These are phyloP conservation scores for Dalbergia cochinchinensis DNA, from an alignment of 306 rosid species.

Conservation along the genomic window DNA sequence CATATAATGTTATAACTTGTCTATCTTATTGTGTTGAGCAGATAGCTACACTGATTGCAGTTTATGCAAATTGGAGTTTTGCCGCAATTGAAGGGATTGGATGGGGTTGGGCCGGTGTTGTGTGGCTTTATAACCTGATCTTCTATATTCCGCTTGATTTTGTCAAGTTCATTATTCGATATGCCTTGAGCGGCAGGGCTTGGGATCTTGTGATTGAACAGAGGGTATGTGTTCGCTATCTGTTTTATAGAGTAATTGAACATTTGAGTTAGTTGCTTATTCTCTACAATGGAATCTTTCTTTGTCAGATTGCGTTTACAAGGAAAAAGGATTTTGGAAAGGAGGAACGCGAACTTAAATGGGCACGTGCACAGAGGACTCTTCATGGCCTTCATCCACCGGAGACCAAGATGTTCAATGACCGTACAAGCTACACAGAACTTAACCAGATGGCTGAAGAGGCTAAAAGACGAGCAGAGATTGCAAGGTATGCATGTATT, in stretches of 20 bases:
- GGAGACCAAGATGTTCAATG: slow-evolving; percentile 65
- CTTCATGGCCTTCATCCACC: slow-evolving; percentile 93
- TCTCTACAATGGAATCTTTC: slow-evolving; percentile 23
- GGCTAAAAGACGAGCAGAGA: slow-evolving; percentile 86
- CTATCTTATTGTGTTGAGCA: slow-evolving; percentile 45
- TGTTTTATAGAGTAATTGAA: background rate
- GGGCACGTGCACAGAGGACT: slow-evolving; percentile 90
- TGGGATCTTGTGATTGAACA: slow-evolving; percentile 90
- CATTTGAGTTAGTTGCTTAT: background rate
- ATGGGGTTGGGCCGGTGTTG: slow-evolving; percentile 94
- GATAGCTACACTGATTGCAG: slow-evolving; percentile 85
- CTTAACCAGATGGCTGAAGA: slow-evolving; percentile 88
- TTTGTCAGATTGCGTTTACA: slow-evolving; percentile 75
- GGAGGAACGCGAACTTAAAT: slow-evolving; percentile 84
- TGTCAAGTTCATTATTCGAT: slow-evolving; percentile 72
- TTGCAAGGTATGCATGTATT: slow-evolving; percentile 65
- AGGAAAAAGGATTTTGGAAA: slow-evolving; percentile 81
- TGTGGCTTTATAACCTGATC: slow-evolving; percentile 85
- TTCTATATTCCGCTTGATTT: slow-evolving; percentile 83
- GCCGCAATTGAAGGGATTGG: slow-evolving; percentile 84
- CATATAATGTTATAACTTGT: slow-evolving; percentile 20
- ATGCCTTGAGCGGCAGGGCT: slow-evolving; percentile 81
- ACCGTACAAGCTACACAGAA: slow-evolving; percentile 60
- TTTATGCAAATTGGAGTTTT: slow-evolving; percentile 81
- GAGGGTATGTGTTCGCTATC: slow-evolving; percentile 59